Base-by-base conservation (phyloP, 1,284 basidiomycete genomes). In the Sanguinoderma infundibulare region DNA sequence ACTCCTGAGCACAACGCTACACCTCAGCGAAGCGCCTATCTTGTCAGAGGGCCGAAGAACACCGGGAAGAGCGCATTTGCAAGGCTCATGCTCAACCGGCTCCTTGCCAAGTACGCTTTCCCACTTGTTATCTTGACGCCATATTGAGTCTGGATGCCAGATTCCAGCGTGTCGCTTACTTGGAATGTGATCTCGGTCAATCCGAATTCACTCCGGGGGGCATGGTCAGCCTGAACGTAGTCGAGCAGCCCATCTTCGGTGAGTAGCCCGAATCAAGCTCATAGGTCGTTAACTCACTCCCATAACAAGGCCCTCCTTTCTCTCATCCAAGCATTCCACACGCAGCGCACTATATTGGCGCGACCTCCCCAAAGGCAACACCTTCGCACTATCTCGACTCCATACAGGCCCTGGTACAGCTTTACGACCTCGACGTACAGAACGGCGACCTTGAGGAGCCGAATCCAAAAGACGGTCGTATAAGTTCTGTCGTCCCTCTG, bases 171-270 rank as follows among this genome's bases (percentile, higher is more conserved):
- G 94, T 98, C 2, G 95, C 95, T 0, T 98, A 88, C 74, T 83
- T 99, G 6, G 96, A 98, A 72, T 92, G 92, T 60, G 97, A 98
- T 76, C 70, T 95, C 3, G 97, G 97, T 10, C 97, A 99, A 76
- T 92, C 94, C 8, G 96, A 98, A 74, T 98, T 98, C 73, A 92
- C 91, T 0, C 90, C 94, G 2, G 90, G 91, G 0, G 96, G 96
- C 0, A 83, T 92, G 74, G 90, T 98, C 3, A 86, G 94, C 0
- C 75, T 99, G 50, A 91, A 90, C 72, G 66, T 98, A 0, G 68
- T 98, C 26, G 84, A 88, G 17, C 70, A 72, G 3, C 89, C 87
- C 12, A 66, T 91, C 0, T 87, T 97, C 47, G 95, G 94, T 93
- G 65, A 47, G 55, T 66, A 32, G n/a, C 17, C 36, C 26, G 15